These are phyloP conservation scores for Hirsutella thompsonii DNA, from an alignment of 2,329 filamentous ascomycete species.

Conservation along the genomic window DNA sequence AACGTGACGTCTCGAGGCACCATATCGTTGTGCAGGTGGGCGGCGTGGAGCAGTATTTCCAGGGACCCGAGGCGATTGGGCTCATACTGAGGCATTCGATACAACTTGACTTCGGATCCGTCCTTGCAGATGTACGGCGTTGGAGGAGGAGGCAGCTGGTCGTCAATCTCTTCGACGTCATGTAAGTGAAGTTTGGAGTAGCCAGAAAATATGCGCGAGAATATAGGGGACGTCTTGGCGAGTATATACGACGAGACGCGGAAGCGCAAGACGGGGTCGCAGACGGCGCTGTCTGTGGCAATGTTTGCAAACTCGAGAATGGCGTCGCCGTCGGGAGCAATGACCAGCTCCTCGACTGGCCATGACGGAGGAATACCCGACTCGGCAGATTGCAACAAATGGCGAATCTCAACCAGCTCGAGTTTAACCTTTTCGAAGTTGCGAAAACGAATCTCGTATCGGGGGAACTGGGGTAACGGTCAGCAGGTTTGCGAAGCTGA, in stretches of 20 bases:
- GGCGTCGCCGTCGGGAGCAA: conserved; percentile 32
- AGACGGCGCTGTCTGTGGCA: conserved; percentile 14
- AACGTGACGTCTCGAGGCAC: conserved; percentile 34
- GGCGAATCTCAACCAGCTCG: conserved; percentile 25
- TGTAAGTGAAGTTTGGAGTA: conserved; percentile 16
- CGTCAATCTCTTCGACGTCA: conserved; percentile 22
- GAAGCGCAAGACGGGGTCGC: conserved; percentile 31
- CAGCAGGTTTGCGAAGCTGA: conserved; percentile 1
- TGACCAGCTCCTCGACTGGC: conserved; percentile 26
- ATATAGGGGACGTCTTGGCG: conserved; percentile 37
- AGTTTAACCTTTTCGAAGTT: conserved; percentile 31
- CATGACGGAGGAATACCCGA: conserved; percentile 26
- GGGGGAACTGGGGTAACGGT: conserved; percentile 19
- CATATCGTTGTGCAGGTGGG: conserved; percentile 33
- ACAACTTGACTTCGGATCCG: conserved; percentile 30
- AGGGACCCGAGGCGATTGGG: conserved; percentile 26
- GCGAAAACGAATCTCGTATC: conserved; percentile 33
- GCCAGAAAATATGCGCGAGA: conserved; percentile 31
- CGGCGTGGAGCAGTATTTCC: conserved; percentile 35
- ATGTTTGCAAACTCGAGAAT: conserved; percentile 39
- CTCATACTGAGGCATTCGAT: conserved; percentile 40
- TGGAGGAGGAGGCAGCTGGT: conserved; percentile 21
- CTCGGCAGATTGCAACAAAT: conserved; percentile 26
- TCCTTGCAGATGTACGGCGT: conserved; percentile 26
- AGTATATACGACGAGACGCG: conserved; percentile 37